Percentiles rank a stretch among this genome's conserved stretches.
These are phyloP conservation scores for Fusarium newnesense DNA, from an alignment of 2,329 filamentous ascomycete species.

Conservation along the genomic window DNA sequence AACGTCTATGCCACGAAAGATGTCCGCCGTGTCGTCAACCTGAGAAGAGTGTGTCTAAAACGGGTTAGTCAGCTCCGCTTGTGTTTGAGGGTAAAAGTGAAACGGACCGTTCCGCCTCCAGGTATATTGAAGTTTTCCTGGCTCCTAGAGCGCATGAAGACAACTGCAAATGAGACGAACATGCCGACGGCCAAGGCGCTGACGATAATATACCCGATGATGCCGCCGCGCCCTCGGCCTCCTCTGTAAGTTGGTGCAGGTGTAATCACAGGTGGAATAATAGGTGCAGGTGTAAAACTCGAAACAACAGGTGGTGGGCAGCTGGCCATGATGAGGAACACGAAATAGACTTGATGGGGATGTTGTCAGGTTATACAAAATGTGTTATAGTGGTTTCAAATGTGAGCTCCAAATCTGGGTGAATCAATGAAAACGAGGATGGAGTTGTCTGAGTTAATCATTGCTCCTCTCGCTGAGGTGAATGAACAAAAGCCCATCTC, in stretches of 20 bases:
- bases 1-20: neutral
- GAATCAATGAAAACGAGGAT: neutral
- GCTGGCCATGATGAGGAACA: conserved; percentile 21
- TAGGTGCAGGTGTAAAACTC: too few relatives aligned
- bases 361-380: neutral
- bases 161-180: too few relatives aligned
- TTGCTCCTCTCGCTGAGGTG: neutral
- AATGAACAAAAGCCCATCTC: neutral
- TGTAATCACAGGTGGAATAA: too few relatives aligned
- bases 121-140: too few relatives aligned
- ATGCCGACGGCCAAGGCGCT: too few relatives aligned
- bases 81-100: conserved; percentile 2
- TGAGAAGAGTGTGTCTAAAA: conserved; percentile 10
- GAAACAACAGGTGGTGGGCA: too few relatives aligned
- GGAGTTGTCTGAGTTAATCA: neutral
- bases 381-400: neutral
- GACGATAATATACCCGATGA: too few relatives aligned
- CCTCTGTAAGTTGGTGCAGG: too few relatives aligned
- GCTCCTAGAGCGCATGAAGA: too few relatives aligned
- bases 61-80: neutral
- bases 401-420: neutral
- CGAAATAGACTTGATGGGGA: neutral
- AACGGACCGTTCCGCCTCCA: neutral
- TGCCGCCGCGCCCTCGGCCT: too few relatives aligned
- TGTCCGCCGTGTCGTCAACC: too few relatives aligned